A percentile compares a stretch with the other conserved stretches of the same genome.
These are phyloP conservation scores for Hortaea sp. DNA, from an alignment of 2,329 filamentous ascomycete genomes.

Conservation along the genomic window DNA sequence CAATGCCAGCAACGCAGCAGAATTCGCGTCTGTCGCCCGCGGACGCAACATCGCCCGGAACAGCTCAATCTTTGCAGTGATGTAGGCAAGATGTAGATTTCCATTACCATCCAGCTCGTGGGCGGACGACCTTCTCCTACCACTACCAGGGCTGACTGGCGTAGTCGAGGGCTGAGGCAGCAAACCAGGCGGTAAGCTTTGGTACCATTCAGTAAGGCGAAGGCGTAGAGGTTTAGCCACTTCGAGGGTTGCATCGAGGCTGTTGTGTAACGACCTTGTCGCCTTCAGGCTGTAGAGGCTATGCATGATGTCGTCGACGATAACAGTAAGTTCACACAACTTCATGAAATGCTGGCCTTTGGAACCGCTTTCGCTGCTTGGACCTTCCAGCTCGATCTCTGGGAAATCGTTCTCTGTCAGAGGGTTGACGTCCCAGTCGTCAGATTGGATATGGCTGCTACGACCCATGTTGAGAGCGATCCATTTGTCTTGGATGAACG, in stretches of 20 bases:
- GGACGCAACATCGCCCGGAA: constrained; percentile 42
- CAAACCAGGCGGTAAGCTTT: constrained; percentile 32
- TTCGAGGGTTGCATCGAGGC: constrained; percentile 33
- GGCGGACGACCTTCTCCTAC: constrained; percentile 13
- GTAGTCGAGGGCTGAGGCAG: constrained; percentile 7
- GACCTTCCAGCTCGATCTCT: constrained; percentile 11
- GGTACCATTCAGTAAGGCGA: constrained; percentile 40
- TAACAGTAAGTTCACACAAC: constrained; percentile 41
- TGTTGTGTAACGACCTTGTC: constrained; percentile 34
- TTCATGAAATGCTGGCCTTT: constrained; percentile 38
- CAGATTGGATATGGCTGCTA: constrained; percentile 43
- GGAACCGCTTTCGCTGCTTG: constrained; percentile 1
- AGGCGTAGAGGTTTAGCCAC: constrained; percentile 41
- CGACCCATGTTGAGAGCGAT: constrained; percentile 48
- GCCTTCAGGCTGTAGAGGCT: constrained; percentile 25
- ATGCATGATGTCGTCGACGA: constrained; percentile 42
- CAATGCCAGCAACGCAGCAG: constrained; percentile 20
- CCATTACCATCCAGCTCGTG: constrained; percentile 37
- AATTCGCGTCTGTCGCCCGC: constrained; percentile 18
- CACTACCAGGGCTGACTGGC: constrained; percentile 9
- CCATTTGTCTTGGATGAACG: constrained; percentile 59
- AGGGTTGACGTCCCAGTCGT: constrained; percentile 46
- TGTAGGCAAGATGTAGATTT: constrained; percentile 42
- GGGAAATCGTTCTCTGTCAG: constrained; percentile 37
- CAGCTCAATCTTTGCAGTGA: constrained; percentile 42